phyloP scores from a whole-genome alignment of 2,329 filamentous ascomycete species.

The Cytospora mali region DNA sequence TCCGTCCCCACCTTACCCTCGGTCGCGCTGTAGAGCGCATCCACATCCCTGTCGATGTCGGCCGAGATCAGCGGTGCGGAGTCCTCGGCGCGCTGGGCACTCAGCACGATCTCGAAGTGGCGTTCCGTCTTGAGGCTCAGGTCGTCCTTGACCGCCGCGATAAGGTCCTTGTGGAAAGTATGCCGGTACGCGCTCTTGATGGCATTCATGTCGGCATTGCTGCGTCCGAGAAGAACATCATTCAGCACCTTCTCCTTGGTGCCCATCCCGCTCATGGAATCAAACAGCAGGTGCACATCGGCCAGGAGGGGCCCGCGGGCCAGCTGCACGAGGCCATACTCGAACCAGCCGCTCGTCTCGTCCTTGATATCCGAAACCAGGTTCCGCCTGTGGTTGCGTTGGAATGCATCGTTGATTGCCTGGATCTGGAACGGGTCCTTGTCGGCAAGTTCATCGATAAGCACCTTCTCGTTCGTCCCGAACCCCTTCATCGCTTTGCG shows the following conservation, averaged over 20 bases:
- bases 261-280: conserved; percentile 76
- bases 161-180: conserved; percentile 67
- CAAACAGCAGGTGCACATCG: conserved; percentile 71
- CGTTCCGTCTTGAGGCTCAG: conserved; percentile 83
- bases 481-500: conserved; percentile 88
- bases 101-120: conserved; percentile 81
- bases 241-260: conserved; percentile 88
- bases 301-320: conserved; percentile 77
- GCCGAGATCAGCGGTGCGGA: conserved; percentile 71
- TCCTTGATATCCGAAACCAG: conserved; percentile 75
- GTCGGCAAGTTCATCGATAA: conserved; percentile 70
- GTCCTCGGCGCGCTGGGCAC: conserved; percentile 76
- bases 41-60: conserved; percentile 74
- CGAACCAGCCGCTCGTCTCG: conserved; percentile 76
- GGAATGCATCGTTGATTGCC: conserved; percentile 67
- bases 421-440: conserved; percentile 80
- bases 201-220: conserved; percentile 83
- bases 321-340: conserved; percentile 73
- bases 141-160: conserved; percentile 74
- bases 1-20: conserved; percentile 75
- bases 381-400: conserved; percentile 64
- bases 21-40: conserved; percentile 75
- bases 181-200: conserved; percentile 80
- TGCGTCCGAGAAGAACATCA: conserved; percentile 79
- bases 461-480: conserved; percentile 79